phyloP scores from a whole-genome alignment of 441 rosid genomes.

The Daphne laureola region DNA sequence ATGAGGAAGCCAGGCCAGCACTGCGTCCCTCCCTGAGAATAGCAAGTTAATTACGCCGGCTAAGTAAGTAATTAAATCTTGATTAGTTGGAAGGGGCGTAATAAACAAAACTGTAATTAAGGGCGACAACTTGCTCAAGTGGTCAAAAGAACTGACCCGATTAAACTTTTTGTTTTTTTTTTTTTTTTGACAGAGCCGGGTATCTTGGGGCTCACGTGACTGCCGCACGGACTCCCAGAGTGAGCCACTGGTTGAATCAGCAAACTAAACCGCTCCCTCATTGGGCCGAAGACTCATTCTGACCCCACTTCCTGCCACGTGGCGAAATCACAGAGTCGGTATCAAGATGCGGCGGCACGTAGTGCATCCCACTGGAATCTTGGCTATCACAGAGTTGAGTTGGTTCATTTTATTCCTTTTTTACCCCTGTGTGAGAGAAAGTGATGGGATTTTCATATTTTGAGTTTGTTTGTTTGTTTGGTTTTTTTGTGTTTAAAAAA shows the following conservation, averaged over 20 bases:
- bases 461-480: too few species aligned
- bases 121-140: not conserved
- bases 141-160: conserved; percentile 35
- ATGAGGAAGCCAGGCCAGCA: not conserved
- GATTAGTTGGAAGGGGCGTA: not conserved
- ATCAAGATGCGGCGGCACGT: conserved; percentile 43
- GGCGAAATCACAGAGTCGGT: conserved; percentile 20
- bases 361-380: conserved; percentile 16
- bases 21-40: not conserved
- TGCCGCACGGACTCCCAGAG: conserved; percentile 31
- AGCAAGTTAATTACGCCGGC: not conserved
- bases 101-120: conserved; percentile 3
- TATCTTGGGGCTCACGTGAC: conserved; percentile 87
- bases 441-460: not conserved
- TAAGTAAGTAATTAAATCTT: not conserved
- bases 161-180: too few species aligned
- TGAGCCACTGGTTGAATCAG: conserved; percentile 41
- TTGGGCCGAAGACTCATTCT: conserved; percentile 15
- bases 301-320: conserved; percentile 19
- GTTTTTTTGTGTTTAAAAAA: too few species aligned
- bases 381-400: not conserved
- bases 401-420: too few species aligned
- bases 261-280: conserved; percentile 20
- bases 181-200: conserved; percentile 39
- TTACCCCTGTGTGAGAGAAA: too few species aligned